Conservation (phyloP, 2,329 filamentous ascomycete genomes). For the Colletotrichum tropicicola region DNA sequence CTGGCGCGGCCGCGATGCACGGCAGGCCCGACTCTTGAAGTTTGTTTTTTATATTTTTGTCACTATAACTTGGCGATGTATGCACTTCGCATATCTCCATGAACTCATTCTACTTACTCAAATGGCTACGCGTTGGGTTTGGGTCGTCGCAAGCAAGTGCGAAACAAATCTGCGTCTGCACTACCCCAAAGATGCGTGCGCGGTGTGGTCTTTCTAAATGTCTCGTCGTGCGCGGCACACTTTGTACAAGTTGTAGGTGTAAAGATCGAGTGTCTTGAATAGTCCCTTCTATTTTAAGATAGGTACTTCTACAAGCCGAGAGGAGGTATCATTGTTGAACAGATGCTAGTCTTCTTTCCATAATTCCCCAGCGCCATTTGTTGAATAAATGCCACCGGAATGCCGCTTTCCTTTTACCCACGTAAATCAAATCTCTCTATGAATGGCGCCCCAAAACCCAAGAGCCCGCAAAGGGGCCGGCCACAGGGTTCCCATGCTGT, state of each 20-base stretch:
- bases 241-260: neutral
- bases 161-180: no score
- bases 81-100: no score
- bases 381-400: slow-evolving; percentile 33
- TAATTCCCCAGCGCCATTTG: slow-evolving; percentile 32
- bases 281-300: slow-evolving; percentile 13
- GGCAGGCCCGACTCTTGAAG: no score
- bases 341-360: slow-evolving; percentile 28
- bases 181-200: no score
- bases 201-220: no score
- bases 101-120: no score
- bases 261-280: neutral
- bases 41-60: no score
- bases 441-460: neutral
- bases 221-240: neutral
- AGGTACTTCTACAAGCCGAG: slow-evolving; percentile 15
- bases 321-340: slow-evolving; percentile 34
- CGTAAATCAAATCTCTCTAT: neutral
- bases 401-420: slow-evolving; percentile 10
- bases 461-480: neutral
- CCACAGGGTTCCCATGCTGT: neutral
- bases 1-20: no score
- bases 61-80: no score
- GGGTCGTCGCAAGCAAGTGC: no score
- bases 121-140: no score